Evolutionary conservation across 257 asterid genomes (phyloP).

Genomic region (Nicotiana noctiflora): DNA sequence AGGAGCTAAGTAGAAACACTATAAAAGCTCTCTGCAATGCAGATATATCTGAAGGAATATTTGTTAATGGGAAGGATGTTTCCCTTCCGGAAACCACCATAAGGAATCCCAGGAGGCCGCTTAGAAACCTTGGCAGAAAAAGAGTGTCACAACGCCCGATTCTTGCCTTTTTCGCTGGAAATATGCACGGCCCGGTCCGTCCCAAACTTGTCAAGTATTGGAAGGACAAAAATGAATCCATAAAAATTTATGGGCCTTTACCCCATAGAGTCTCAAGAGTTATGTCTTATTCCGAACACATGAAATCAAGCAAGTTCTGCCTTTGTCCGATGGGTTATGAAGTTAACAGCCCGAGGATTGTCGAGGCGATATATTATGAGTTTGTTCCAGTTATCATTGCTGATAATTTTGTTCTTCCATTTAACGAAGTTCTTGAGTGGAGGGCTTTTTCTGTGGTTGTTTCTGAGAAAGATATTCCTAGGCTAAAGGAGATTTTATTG

Average conservation of each 20-base stretch:
- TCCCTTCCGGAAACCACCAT: conserved; percentile 83
- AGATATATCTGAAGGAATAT: conserved; percentile 68
- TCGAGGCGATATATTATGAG: conserved; percentile 77
- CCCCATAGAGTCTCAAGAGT: conserved; percentile 47
- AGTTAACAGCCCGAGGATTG: conserved; percentile 91
- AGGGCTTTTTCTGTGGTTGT: conserved; percentile 59
- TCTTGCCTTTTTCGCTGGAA: conserved; percentile 86
- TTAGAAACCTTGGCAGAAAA: conserved; percentile 68
- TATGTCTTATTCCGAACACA: conserved; percentile 64
- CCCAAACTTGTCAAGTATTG: conserved; percentile 64
- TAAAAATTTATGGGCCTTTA: conserved; percentile 64
- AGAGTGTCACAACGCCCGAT: conserved; percentile 74
- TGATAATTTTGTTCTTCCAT: conserved; percentile 60
- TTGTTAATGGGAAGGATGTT: conserved; percentile 53
- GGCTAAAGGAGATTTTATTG: conserved; percentile 59
- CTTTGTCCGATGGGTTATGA: conserved; percentile 91
- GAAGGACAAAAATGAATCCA: conserved; percentile 63
- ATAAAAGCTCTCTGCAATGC: conserved; percentile 88
- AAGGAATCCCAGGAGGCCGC: conserved; percentile 61
- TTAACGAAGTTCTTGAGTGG: conserved; percentile 63
- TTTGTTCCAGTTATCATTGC: conserved; percentile 89
- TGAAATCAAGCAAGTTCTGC: conserved; percentile 95
- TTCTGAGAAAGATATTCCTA: conserved; percentile 74
- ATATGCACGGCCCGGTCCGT: conserved; percentile 77
- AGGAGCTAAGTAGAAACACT: conserved; percentile 56